Percentiles rank a stretch among this genome's conserved stretches.
phyloP scores from a whole-genome alignment of 1,284 basidiomycete genomes.

The Sporisorium exsertum region DNA sequence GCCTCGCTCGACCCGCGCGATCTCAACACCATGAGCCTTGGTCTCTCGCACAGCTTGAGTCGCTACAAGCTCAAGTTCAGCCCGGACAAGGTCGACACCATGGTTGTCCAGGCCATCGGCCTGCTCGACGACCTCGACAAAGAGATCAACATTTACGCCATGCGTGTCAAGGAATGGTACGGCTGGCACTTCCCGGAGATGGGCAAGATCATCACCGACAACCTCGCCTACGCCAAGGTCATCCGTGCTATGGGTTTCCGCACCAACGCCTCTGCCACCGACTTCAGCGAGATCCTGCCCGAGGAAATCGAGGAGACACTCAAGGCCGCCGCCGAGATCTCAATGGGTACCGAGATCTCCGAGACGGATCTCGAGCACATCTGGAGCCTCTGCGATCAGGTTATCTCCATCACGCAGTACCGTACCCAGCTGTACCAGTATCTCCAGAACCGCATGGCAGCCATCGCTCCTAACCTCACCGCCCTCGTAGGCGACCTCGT shows the following conservation, averaged over 20 bases:
- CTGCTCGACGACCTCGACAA: conserved; percentile 98
- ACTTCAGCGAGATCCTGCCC: conserved; percentile 89
- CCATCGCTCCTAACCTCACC: conserved; percentile 95
- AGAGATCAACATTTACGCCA: conserved; percentile 98
- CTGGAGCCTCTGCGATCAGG: conserved; percentile 93
- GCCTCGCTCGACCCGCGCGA: conserved; percentile 78
- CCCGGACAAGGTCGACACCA: conserved; percentile 98
- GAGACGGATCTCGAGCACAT: conserved; percentile 95
- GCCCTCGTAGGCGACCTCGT: conserved; percentile 96
- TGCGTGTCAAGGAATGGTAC: conserved; percentile 99
- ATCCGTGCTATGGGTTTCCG: conserved; percentile 72
- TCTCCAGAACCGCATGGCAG: conserved; percentile 94
- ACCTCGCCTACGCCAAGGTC: conserved; percentile 90
- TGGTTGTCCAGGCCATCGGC: conserved; percentile 99
- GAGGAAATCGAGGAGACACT: conserved; percentile 84
- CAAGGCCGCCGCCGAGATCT: conserved; percentile 91
- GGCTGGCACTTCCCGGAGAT: conserved; percentile 99
- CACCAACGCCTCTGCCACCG: conserved; percentile 87
- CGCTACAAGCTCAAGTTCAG: conserved; percentile 99
- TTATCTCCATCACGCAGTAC: conserved; percentile 94
- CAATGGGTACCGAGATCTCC: conserved; percentile 98
- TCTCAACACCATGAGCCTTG: conserved; percentile 95
- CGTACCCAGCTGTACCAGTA: conserved; percentile 93
- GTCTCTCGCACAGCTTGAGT: conserved; percentile 94
- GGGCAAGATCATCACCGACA: conserved; percentile 97